Base-by-base conservation (phyloP, 2,329 filamentous ascomycete species). In the Laburnicola sp. region DNA sequence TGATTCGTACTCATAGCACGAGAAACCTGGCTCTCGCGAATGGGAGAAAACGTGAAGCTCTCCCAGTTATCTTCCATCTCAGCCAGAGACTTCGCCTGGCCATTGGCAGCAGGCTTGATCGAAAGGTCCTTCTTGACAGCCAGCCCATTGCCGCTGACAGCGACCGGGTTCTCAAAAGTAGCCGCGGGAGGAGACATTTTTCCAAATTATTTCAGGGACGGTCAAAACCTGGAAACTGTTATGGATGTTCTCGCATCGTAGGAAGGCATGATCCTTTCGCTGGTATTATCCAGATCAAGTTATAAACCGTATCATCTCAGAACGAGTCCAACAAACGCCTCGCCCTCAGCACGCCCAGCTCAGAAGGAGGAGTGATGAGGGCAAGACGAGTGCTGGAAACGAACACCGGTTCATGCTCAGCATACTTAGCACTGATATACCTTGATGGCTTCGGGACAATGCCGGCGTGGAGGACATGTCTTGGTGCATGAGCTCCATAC, bases 271-370 rank as follows among this genome's bases (percentile, higher is more conserved):
- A 94, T 96, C 88, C 91, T 96, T 94, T 91, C 91, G 91, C 91
- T 91, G 88, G 90, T 90, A 94, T 94, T 93, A 93, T 92, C 90
- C 88, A 90, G 89, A 92, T 93, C 89, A 93, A 93, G 89, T 93
- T 91, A 78, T 41, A 80, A 80, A 87, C 90, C 89, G 89, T 94
- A 88, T 94, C 85, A 86, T 94, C 88, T 93, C 87, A 90, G 84
- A 81, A 78, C 78, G 75, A 76, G 66, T 63, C 65, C 59, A 63
- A 53, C 42, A 52, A 23, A 48, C 41, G 37, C 31, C 45, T 40
- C 45, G 23, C 39, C 45, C 35, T 30, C 11, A 31, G 16, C 46
- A 6, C 4, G 10, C 22, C n/a, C 21, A 26, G 50, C 37, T 45
- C 31, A 6, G 11, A 28, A 39, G 16, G 21, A 42, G 26, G 35